These are phyloP conservation scores for Verticillium albo-atrum DNA, from an alignment of 2,329 filamentous ascomycete genomes.

Conservation along the genomic window DNA sequence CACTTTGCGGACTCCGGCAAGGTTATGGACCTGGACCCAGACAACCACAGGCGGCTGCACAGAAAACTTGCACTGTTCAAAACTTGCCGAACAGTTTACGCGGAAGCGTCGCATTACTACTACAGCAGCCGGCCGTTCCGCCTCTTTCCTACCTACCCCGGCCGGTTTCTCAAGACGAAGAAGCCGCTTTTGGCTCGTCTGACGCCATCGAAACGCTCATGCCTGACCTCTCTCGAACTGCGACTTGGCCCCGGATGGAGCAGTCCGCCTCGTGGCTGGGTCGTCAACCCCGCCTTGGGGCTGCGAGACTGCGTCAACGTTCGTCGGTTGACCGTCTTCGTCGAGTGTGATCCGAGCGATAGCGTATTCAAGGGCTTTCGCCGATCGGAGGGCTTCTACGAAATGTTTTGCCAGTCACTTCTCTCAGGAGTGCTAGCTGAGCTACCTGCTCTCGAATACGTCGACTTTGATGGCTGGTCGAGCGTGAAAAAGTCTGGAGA, in stretches of 20 bases:
- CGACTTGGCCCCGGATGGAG: conserved; percentile 71
- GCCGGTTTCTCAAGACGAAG: conserved; percentile 68
- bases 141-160: conserved; percentile 61
- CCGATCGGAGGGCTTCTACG: conserved; percentile 63
- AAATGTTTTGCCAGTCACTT: conserved; percentile 57
- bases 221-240: conserved; percentile 61
- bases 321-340: conserved; percentile 59
- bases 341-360: conserved; percentile 69
- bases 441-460: conserved; percentile 48
- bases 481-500: conserved; percentile 61
- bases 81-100: conserved; percentile 55
- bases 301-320: conserved; percentile 58
- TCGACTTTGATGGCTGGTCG: conserved; percentile 68
- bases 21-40: conserved; percentile 62
- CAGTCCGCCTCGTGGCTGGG: conserved; percentile 66
- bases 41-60: conserved; percentile 59
- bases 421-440: conserved; percentile 51
- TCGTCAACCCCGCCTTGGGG: conserved; percentile 60
- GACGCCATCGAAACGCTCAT: conserved; percentile 53
- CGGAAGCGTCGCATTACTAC: conserved; percentile 61
- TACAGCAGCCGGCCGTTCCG: conserved; percentile 60
- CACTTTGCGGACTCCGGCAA: conserved; percentile 50
- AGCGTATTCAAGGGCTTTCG: conserved; percentile 65
- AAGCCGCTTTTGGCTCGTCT: conserved; percentile 66
- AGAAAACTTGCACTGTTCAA: conserved; percentile 57